Evolutionary conservation across 208 protist species (phyloP), one percentile per base, ranked within the genome.

Genomic region (Trypanosoma lewisi): DNA sequence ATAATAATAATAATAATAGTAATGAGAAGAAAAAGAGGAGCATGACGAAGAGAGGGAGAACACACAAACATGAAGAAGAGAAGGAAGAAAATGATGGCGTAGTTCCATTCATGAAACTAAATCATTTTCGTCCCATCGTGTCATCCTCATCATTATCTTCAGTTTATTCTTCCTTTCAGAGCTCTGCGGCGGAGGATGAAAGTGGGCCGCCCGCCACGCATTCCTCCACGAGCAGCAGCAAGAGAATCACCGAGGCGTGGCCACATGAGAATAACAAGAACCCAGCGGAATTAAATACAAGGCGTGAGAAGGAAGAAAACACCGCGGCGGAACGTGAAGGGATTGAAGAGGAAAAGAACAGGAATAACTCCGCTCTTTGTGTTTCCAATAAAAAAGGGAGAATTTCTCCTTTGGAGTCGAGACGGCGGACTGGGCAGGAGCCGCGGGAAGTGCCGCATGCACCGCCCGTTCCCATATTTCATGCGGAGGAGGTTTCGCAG

Each of bases 401-500:
- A n/a, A n/a, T n/a, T n/a, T 19, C 8, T 47, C 17, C 16, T 14
- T 19, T 45, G 41, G 41, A 45, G 2, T 17, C 6, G 41, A n/a
- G 41, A 7, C 16, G 41, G 11, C 19, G 3, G 41, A 14, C 41
- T 17, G n/a, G n/a, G n/a, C n/a, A n/a, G n/a, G n/a, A n/a, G n/a
- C n/a, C n/a, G n/a, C n/a, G n/a, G n/a, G n/a, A n/a, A n/a, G n/a
- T n/a, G n/a, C n/a, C n/a, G n/a, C n/a, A n/a, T n/a, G n/a, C n/a
- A n/a, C n/a, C n/a, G n/a, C n/a, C n/a, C 11, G 16, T 54, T 9
- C 63, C 63, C n/a, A 34, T 69, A 14, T 69, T 69, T 62, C 63
- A 62, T 11, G 63, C 63, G 6, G 63, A 69, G n/a, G 17, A 49
- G 6, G 25, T 42, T 17, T 47, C 28, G 25, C 16, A 58, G 30